These are phyloP conservation scores for Suillus luteus DNA, from an alignment of 768 basidiomycete species.

Conservation along the genomic window DNA sequence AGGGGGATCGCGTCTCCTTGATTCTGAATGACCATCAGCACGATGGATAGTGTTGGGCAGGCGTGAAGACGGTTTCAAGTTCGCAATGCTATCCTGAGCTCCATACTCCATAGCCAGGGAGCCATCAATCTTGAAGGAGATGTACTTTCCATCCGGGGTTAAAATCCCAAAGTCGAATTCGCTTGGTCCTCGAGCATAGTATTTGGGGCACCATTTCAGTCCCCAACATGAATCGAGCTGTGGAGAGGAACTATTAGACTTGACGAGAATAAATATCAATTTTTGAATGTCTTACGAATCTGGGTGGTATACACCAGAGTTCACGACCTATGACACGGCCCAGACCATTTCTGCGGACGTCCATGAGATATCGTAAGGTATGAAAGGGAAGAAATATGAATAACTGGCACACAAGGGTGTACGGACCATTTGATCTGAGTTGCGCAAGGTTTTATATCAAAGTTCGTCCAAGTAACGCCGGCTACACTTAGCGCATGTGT, in stretches of 20 bases:
- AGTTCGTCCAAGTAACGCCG: slow-evolving; percentile 30
- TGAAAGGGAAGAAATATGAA: slow-evolving; percentile 18
- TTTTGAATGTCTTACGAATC: slow-evolving; percentile 23
- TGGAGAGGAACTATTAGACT: slow-evolving; percentile 10
- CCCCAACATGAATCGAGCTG: slow-evolving; percentile 35
- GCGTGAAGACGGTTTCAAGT: background rate
- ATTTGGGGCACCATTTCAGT: slow-evolving; percentile 30
- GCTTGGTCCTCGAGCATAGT: slow-evolving; percentile 28
- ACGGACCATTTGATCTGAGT: slow-evolving; percentile 16
- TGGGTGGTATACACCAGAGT: slow-evolving; percentile 32
- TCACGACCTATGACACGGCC: slow-evolving; percentile 33
- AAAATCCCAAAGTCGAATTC: slow-evolving; percentile 7
- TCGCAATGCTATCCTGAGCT: background rate
- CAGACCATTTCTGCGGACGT: slow-evolving; percentile 17
- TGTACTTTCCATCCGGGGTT: slow-evolving; percentile 4
- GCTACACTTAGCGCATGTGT: slow-evolving; percentile 12
- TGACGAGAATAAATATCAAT: background rate
- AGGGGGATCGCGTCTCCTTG: background rate
- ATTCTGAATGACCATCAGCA: background rate
- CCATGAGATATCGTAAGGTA: slow-evolving; percentile 21
- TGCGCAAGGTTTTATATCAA: slow-evolving; percentile 28
- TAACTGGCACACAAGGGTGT: slow-evolving; percentile 10
- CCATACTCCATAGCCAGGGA: background rate
- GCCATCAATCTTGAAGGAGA: background rate
- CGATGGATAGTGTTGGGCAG: background rate